phyloP scores from a whole-genome alignment of 768 basidiomycete species.

The Kwoniella newhampshirensis region DNA sequence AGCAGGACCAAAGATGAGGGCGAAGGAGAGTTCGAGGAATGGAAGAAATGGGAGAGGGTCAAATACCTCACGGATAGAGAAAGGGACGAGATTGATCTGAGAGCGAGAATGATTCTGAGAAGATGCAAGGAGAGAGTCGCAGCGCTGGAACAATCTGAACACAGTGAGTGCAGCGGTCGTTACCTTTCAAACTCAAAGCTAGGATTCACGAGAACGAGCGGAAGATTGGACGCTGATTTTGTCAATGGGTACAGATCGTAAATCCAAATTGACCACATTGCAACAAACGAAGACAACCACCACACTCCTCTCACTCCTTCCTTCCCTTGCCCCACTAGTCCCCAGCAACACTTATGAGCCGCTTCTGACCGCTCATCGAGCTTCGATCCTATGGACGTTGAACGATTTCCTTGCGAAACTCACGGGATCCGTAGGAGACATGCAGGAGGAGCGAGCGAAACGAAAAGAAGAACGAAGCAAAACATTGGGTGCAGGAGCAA shows the following conservation, averaged over 20 bases:
- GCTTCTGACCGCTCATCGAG: conserved; percentile 79
- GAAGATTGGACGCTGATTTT: no score
- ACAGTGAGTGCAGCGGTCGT: conserved; percentile 63
- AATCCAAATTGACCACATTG: conserved; percentile 16
- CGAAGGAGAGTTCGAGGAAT: conserved; percentile 27
- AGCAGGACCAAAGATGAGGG: conserved; percentile 1
- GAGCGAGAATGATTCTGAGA: conserved; percentile 79
- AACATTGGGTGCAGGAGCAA: conserved; percentile 66
- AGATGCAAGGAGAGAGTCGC: conserved; percentile 83
- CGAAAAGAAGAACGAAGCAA: conserved; percentile 79
- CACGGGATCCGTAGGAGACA: conserved; percentile 73
- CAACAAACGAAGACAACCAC: conserved; percentile 25
- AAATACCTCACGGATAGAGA: conserved; percentile 75
- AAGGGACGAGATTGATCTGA: conserved; percentile 91
- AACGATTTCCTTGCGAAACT: conserved; percentile 74
- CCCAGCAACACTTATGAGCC: conserved; percentile 58
- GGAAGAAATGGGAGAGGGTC: conserved; percentile 47
- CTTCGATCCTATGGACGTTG: conserved; percentile 90
- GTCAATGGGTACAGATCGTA: no score
- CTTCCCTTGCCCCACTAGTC: conserved; percentile 60
- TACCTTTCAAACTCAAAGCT: not conserved
- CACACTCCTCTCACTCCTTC: conserved; percentile 51
- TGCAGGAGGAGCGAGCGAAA: conserved; percentile 91
- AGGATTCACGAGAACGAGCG: no score
- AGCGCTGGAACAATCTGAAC: conserved; percentile 83